Evolutionary conservation across 495 filamentous ascomycete species (phyloP).

Genomic region (Penicillium samsonianum): DNA sequence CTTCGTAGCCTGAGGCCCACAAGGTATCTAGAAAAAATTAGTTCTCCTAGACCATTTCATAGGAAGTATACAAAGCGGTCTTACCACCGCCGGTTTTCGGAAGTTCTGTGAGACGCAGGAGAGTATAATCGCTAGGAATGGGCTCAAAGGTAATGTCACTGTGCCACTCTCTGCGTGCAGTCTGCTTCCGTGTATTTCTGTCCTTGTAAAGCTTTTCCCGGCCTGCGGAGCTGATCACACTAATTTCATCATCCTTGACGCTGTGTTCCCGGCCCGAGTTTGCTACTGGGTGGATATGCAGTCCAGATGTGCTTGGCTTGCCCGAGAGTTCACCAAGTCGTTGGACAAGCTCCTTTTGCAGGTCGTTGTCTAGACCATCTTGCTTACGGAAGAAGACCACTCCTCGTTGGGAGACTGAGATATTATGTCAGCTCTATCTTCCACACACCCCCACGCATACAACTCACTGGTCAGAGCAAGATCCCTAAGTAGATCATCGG

Average conservation of each 20-base stretch:
- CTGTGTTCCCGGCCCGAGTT: constrained; percentile 62
- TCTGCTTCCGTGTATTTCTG: constrained; percentile 29
- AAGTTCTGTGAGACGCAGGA: constrained; percentile 61
- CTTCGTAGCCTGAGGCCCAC: constrained; percentile 75
- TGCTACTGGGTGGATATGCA: constrained; percentile 73
- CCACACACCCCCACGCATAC: no score
- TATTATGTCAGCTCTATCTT: not conserved
- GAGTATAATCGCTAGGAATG: constrained; percentile 66
- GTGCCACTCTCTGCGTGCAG: constrained; percentile 54
- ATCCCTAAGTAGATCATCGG: constrained; percentile 66
- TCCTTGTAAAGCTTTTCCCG: constrained; percentile 57
- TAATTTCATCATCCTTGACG: constrained; percentile 69
- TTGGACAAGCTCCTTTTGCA: constrained; percentile 68
- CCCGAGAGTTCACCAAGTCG: constrained; percentile 64
- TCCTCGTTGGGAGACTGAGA: constrained; percentile 72
- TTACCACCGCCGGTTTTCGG: constrained; percentile 70
- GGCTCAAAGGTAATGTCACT: constrained; percentile 75
- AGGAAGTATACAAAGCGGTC: constrained; percentile 5
- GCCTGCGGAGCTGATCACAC: constrained; percentile 64
- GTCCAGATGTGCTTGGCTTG: constrained; percentile 62
- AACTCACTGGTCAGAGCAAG: constrained; percentile 63
- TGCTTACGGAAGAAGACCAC: constrained; percentile 84
- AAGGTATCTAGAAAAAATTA: constrained; percentile 56
- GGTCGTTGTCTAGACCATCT: constrained; percentile 61
- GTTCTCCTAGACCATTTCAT: not conserved